Evolutionary conservation across 352 stramenopile genomes (phyloP).

Genomic region (Pythium volutum): DNA sequence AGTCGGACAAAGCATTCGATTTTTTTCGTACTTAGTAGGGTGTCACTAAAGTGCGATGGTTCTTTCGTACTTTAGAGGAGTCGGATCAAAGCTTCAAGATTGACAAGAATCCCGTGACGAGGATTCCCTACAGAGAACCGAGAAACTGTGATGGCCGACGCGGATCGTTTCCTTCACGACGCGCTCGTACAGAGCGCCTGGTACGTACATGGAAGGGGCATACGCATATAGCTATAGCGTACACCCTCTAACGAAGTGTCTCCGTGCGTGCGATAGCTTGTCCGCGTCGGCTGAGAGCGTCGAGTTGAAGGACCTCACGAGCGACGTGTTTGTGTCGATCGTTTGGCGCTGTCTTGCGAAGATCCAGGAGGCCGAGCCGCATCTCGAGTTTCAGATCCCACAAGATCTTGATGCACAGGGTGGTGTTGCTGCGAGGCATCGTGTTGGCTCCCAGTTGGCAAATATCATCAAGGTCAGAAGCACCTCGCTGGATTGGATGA

Average conservation of each 20-base stretch:
- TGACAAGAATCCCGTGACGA: background rate
- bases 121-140: no score
- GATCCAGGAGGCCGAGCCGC: constrained; percentile 29
- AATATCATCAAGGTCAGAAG: constrained; percentile 64
- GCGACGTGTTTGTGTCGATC: constrained; percentile 42
- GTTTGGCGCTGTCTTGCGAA: constrained; percentile 42
- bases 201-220: constrained; percentile 4
- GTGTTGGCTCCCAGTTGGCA: constrained; percentile 67
- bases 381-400: constrained; percentile 30
- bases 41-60: background rate
- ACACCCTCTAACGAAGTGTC: background rate
- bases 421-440: constrained; percentile 71
- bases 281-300: background rate
- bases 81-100: constrained; percentile 8
- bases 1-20: background rate
- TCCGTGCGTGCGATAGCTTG: background rate
- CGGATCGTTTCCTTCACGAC: constrained; percentile 27
- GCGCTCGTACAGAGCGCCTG: constrained; percentile 26
- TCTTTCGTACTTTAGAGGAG: constrained; percentile 16
- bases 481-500: background rate
- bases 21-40: constrained; percentile 10
- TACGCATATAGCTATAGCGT: background rate
- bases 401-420: constrained; percentile 24
- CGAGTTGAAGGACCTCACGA: constrained; percentile 35
- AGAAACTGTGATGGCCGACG: constrained; percentile 20